phyloP scores from a whole-genome alignment of 768 basidiomycete genomes.

The Boletus sp. region DNA sequence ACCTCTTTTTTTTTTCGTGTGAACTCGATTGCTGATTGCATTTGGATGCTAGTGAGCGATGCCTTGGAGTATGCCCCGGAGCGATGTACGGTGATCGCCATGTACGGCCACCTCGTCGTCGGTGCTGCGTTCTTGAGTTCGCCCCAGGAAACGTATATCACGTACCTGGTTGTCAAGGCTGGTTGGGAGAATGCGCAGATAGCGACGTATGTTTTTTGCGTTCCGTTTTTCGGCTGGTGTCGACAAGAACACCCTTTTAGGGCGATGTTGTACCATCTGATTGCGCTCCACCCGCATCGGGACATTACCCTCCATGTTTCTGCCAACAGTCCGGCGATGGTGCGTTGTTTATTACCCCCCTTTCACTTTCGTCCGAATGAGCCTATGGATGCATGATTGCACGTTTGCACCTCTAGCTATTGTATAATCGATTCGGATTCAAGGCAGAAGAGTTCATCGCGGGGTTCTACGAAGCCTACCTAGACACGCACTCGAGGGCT shows the following conservation, averaged over 20 bases:
- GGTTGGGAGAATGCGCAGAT: constrained; percentile 82
- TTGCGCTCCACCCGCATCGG: constrained; percentile 63
- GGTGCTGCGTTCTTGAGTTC: constrained; percentile 76
- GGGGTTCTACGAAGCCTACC: constrained; percentile 78
- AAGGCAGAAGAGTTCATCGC: constrained; percentile 82
- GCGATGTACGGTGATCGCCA: constrained; percentile 70
- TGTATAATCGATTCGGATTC: constrained; percentile 86
- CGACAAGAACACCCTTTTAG: constrained; percentile 32
- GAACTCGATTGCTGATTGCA: constrained; percentile 1
- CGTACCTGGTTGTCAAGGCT: constrained; percentile 71
- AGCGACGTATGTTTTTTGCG: constrained; percentile 51
- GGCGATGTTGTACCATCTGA: constrained; percentile 75
- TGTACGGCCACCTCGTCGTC: constrained; percentile 66
- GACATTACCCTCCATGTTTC: constrained; percentile 85
- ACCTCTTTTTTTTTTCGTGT: not conserved
- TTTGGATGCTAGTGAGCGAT: constrained; percentile 54
- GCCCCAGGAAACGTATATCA: constrained; percentile 79
- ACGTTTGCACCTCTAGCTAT: constrained; percentile 39
- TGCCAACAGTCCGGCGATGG: constrained; percentile 78
- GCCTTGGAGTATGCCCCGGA: constrained; percentile 67
- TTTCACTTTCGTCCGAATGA: not conserved
- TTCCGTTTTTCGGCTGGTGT: not conserved
- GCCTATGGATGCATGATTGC: not conserved
- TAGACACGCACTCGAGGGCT: constrained; percentile 62
- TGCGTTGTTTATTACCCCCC: constrained; percentile 20